Conservation (phyloP, 2,329 filamentous ascomycete genomes). For the Colletotrichum camelliae region DNA sequence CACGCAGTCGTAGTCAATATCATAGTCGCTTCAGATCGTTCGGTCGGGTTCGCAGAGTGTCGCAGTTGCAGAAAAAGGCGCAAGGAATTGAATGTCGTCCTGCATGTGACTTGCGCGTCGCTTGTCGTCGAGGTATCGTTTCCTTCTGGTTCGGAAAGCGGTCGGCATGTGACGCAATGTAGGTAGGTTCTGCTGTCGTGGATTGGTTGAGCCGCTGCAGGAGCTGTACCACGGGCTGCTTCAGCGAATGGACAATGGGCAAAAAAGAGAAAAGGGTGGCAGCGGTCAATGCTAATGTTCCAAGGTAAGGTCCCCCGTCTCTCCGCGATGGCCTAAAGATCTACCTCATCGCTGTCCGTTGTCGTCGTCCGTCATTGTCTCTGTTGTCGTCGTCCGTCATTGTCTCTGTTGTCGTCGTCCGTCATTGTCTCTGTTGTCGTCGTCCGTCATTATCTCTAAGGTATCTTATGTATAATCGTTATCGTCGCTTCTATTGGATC, state of each 20-base stretch:
- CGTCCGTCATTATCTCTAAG: too few species aligned
- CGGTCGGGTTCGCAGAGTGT: background rate
- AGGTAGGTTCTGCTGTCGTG: background rate
- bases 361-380: too few species aligned
- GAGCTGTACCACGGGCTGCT: background rate
- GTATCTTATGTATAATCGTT: too few species aligned
- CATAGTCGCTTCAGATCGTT: constrained; percentile 5
- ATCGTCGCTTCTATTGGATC: too few species aligned
- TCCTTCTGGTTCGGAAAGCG: background rate
- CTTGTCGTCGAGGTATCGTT: background rate
- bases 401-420: too few species aligned
- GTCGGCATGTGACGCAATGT: constrained; percentile 28
- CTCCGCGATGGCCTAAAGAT: background rate
- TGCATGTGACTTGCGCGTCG: constrained; percentile 10
- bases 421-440: too few species aligned
- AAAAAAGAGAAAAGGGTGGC: background rate
- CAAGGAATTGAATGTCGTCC: background rate
- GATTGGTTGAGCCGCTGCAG: constrained; percentile 3
- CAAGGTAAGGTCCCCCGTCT: background rate
- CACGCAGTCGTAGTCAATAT: background rate
- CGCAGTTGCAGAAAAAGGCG: background rate
- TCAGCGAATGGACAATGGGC: background rate
- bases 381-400: too few species aligned
- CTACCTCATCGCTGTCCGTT: too few species aligned
- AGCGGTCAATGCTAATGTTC: background rate